Percentiles rank a stretch among this genome's conserved stretches.
Evolutionary conservation across 2,329 filamentous ascomycete species (phyloP).

Genomic region (Paecilomyces variotii): DNA sequence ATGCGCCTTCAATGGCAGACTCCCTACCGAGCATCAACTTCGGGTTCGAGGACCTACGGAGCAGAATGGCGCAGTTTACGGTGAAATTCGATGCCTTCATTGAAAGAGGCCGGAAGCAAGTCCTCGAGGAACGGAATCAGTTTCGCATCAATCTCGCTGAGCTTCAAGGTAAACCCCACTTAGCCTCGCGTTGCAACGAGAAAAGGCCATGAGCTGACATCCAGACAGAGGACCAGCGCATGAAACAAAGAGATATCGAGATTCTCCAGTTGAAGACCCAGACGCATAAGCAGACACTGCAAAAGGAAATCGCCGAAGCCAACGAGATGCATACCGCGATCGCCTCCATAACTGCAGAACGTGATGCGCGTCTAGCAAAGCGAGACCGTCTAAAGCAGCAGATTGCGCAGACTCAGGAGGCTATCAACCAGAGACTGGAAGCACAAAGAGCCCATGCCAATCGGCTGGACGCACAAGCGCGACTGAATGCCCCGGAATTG

Average conservation of each 20-base stretch:
- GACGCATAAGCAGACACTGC: conserved; percentile 48
- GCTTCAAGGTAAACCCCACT: conserved; percentile 60
- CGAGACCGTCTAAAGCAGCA: conserved; percentile 50
- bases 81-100: conserved; percentile 89
- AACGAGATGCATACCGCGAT: conserved; percentile 56
- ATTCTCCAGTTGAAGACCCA: conserved; percentile 54
- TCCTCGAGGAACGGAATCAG: conserved; percentile 87
- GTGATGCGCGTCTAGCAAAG: conserved; percentile 46
- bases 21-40: conserved; percentile 84
- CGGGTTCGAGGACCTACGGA: conserved; percentile 89
- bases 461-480: conserved; percentile 71
- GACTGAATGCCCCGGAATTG: conserved; percentile 86
- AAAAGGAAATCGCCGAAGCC: conserved; percentile 54
- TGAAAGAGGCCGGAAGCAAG: conserved; percentile 78
- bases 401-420: conserved; percentile 43
- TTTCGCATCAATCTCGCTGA: conserved; percentile 88
- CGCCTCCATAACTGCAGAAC: conserved; percentile 47
- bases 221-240: conserved; percentile 72
- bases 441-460: conserved; percentile 48
- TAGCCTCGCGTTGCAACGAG: neutral
- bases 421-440: conserved; percentile 37
- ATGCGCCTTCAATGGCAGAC: conserved; percentile 54
- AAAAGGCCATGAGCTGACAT: neutral
- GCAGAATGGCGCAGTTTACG: conserved; percentile 90
- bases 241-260: conserved; percentile 81